Conservation (phyloP, 2,329 filamentous ascomycete species). For the Nectriaceae sp. region DNA sequence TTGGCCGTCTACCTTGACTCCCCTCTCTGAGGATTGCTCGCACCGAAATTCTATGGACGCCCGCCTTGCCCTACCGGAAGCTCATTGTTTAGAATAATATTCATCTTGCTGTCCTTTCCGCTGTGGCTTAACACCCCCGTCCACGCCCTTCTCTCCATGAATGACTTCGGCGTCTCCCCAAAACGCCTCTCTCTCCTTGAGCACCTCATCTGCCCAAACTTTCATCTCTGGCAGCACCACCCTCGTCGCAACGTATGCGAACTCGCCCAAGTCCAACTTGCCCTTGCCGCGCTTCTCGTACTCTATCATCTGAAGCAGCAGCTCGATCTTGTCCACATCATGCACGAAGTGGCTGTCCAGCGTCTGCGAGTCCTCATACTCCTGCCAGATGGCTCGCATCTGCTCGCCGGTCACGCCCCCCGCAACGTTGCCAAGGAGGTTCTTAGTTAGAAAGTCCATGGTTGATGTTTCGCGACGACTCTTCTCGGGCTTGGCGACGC, state of each 20-base stretch:
- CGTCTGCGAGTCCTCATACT: conserved; percentile 89
- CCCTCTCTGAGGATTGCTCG: too few species aligned
- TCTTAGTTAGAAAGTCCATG: conserved; percentile 85
- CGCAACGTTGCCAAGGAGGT: conserved; percentile 72
- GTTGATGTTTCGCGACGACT: conserved; percentile 80
- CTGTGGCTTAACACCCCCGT: conserved; percentile 38
- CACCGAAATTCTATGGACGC: too few species aligned
- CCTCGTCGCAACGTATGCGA: conserved; percentile 73
- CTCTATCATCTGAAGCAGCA: conserved; percentile 93
- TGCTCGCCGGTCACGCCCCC: conserved; percentile 69
- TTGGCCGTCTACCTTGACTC: too few species aligned
- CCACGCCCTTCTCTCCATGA: conserved; percentile 46
- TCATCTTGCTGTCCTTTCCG: conserved; percentile 47
- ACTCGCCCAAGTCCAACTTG: conserved; percentile 79
- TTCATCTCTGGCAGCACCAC: conserved; percentile 78
- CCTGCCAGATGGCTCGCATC: conserved; percentile 83
- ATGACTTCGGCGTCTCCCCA: conserved; percentile 61
- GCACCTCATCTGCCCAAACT: conserved; percentile 74
- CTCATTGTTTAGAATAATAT: too few species aligned
- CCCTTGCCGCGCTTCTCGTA: conserved; percentile 77
- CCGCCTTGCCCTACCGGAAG: too few species aligned
- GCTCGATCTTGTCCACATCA: conserved; percentile 95
- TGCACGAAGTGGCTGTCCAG: conserved; percentile 88
- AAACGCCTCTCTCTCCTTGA: conserved; percentile 73
- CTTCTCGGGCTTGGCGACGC: conserved; percentile 85